phyloP scores from a whole-genome alignment of 345 rosid genomes.

The Isatis tinctoria region DNA sequence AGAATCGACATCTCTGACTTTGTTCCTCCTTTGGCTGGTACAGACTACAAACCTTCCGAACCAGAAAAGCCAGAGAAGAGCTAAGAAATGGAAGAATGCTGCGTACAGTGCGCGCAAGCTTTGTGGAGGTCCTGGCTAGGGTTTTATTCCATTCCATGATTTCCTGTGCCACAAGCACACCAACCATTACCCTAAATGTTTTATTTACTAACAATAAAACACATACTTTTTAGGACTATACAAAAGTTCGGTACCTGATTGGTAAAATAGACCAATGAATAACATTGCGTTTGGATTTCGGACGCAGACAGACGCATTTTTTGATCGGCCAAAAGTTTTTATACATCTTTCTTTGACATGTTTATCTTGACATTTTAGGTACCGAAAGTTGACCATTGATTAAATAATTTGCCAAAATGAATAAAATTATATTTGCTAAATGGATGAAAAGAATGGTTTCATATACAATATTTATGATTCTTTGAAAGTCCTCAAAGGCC shows the following conservation, averaged over 20 bases:
- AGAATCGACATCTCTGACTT: conserved; percentile 50
- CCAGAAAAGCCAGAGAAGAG: conserved; percentile 31
- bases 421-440: no score
- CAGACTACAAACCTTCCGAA: conserved; percentile 33
- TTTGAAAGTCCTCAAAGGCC: no score
- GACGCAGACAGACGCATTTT: background rate
- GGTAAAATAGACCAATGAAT: no score
- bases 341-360: no score
- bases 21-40: conserved; percentile 34
- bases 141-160: background rate
- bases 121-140: background rate
- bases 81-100: conserved; percentile 7
- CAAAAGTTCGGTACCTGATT: background rate
- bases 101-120: background rate
- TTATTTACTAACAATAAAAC: conserved; percentile 15
- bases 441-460: no score
- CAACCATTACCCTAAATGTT: background rate
- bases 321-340: no score
- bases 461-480: no score
- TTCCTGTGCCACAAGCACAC: background rate
- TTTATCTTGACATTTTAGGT: no score
- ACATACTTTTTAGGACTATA: background rate
- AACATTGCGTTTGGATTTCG: background rate
- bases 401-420: no score
- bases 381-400: no score